phyloP scores from a whole-genome alignment of 495 filamentous ascomycete genomes.

The Aspergillus sclerotioniger region DNA sequence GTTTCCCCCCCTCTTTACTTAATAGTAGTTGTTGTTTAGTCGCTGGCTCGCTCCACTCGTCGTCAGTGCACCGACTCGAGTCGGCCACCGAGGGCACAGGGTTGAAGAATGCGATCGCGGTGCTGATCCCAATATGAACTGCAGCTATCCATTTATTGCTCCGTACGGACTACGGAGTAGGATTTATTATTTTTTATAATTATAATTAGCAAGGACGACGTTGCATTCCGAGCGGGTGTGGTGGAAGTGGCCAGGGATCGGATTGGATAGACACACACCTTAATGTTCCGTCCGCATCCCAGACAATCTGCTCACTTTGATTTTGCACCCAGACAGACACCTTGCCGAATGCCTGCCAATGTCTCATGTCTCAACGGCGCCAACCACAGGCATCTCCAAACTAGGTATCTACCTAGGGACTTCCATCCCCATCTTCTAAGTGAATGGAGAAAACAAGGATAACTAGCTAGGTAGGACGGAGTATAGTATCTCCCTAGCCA shows the following conservation, averaged over 20 bases:
- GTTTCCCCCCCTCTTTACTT: conserved; percentile 7
- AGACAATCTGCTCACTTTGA: too few relatives aligned
- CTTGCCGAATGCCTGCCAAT: too few relatives aligned
- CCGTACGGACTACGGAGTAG: too few relatives aligned
- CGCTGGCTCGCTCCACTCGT: conserved; percentile 7
- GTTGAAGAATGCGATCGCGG: neutral
- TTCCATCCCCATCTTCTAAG: too few relatives aligned
- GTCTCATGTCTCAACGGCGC: too few relatives aligned
- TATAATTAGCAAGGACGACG: neutral
- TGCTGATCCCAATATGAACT: neutral
- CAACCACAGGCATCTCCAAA: too few relatives aligned
- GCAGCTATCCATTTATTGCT: neutral
- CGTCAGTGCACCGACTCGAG: conserved; percentile 6
- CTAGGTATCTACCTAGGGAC: too few relatives aligned
- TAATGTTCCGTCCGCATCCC: too few relatives aligned
- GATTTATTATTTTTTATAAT: too few relatives aligned
- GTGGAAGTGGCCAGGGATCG: neutral
- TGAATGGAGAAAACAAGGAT: too few relatives aligned
- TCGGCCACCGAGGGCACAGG: neutral
- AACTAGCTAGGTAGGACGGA: neutral
- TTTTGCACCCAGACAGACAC: too few relatives aligned
- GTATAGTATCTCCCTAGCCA: neutral
- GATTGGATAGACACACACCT: neutral
- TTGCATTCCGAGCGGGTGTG: neutral
- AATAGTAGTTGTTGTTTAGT: too few relatives aligned